These are phyloP conservation scores for Emericellopsis cladophorae DNA, from an alignment of 2,329 filamentous ascomycete genomes.

Conservation along the genomic window DNA sequence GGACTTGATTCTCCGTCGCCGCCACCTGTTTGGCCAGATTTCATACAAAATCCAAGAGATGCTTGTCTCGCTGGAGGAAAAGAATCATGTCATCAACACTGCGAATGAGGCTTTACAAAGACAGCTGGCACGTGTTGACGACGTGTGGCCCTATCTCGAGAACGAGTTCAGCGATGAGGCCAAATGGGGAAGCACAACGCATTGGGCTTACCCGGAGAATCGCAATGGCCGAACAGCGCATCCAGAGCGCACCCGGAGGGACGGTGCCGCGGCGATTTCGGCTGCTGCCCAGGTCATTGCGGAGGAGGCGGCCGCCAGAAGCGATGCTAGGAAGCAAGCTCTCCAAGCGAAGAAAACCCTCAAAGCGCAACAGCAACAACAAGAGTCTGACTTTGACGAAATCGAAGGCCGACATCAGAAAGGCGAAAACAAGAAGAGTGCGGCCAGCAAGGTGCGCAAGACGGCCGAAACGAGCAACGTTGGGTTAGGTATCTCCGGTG, in stretches of 20 bases:
- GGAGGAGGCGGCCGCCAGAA: constrained; percentile 71
- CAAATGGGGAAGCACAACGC: constrained; percentile 77
- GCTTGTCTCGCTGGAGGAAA: constrained; percentile 86
- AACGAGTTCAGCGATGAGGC: constrained; percentile 89
- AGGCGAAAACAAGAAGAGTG: constrained; percentile 45
- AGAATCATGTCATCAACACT: constrained; percentile 90
- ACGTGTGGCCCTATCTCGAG: constrained; percentile 77
- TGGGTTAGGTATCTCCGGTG: constrained; percentile 54
- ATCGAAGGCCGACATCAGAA: constrained; percentile 28
- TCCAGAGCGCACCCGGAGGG: constrained; percentile 63
- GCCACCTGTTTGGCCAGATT: constrained; percentile 66
- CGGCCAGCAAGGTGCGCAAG: constrained; percentile 52
- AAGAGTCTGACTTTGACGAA: constrained; percentile 74
- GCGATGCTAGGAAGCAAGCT: constrained; percentile 74
- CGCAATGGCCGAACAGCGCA: constrained; percentile 52
- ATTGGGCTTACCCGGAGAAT: constrained; percentile 92
- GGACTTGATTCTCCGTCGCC: constrained; percentile 48
- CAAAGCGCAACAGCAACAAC: constrained; percentile 39
- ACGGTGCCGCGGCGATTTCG: constrained; percentile 66
- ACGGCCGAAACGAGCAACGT: constrained; percentile 38
- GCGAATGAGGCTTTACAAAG: constrained; percentile 82
- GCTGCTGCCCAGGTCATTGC: constrained; percentile 67
- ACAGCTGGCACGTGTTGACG: constrained; percentile 73
- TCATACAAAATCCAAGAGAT: constrained; percentile 71
- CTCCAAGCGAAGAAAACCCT: constrained; percentile 63